Evolutionary conservation across 192 early-diverging fungal genomes (phyloP), one percentile per base, ranked within the genome.

Genomic region (Backusella westeae): DNA sequence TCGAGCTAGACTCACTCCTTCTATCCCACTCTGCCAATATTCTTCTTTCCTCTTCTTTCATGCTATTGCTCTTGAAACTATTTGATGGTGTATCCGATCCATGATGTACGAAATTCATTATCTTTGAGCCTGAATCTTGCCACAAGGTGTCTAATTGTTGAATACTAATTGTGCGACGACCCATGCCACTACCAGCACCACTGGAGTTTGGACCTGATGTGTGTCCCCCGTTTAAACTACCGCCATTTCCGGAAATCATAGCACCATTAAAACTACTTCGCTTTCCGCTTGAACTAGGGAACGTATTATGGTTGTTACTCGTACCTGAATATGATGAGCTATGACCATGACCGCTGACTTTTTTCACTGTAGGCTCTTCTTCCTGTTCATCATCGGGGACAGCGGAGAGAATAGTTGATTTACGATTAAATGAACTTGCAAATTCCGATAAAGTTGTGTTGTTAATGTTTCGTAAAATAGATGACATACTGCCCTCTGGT

Each of bases 41-140:
- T 29, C 44, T 42, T 46, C 17, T 72, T 14, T 44, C 42, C 41
- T 36, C 52, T 38, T 73, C 72, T 34, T 73, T 49, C 19, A 67
- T 36, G 32, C 44, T 65, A 17, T 75, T 66, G 3, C 4, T 63
- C 12, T 29, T 63, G 23, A 63, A 63, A 21, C 56, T 23, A 29
- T 29, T 29, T 10, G 23, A 26, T 26, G 56, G 26, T 14, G 56
- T 29, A 29, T 63, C 42, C 10, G 34, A 26, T 23, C 69, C 68
- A 59, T 73, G 71, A 56, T 79, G 73, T 4, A 79, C 78, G 34
- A 79, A 65, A 35, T 79, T 79, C n/a, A 79, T 29, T 21, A 79
- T 41, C 39, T 79, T 79, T 21, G 44, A 70, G 12, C 78, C 68
- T 6, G 78, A 79, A 39, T 79, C 78, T 63, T 79, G 78, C 65